Percentiles rank a stretch among this genome's conserved stretches.
Evolutionary conservation across 257 asterid genomes (phyloP).

Genomic region (Solanum sitiens): DNA sequence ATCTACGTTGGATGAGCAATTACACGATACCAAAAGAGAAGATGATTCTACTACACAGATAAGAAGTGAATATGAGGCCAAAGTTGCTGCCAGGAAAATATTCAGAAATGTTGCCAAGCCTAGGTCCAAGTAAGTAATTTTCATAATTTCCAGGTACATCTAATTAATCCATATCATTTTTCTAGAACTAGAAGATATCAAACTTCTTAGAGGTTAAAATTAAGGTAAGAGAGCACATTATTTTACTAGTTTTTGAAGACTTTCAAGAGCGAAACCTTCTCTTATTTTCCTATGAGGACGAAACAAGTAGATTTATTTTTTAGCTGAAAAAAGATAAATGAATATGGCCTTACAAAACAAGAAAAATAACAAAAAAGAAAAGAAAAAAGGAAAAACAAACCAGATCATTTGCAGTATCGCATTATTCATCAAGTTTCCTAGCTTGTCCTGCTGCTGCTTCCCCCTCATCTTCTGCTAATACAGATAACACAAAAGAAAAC

Average conservation of each 20-base stretch:
- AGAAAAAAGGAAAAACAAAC: not conserved
- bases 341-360: not conserved
- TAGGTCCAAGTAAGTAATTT: conserved; percentile 48
- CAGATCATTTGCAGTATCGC: not conserved
- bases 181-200: not conserved
- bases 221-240: not conserved
- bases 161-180: not conserved
- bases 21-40: conserved; percentile 27
- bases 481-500: not conserved
- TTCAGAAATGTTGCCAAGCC: conserved; percentile 83
- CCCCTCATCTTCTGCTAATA: not conserved
- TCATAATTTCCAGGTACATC: not conserved
- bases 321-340: not conserved
- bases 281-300: not conserved
- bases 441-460: not conserved
- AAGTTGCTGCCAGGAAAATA: conserved; percentile 76
- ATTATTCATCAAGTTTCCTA: not conserved
- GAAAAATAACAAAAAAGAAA: not conserved
- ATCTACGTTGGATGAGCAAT: conserved; percentile 72
- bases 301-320: not conserved
- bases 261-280: not conserved
- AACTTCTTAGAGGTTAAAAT: not conserved
- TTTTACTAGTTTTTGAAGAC: not conserved
- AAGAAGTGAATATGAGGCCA: conserved; percentile 78
- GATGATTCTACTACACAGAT: conserved; percentile 67